Evolutionary conservation across 2,329 filamentous ascomycete species (phyloP), one percentile per base, ranked within the genome.

Genomic region (Neonectria hederae): DNA sequence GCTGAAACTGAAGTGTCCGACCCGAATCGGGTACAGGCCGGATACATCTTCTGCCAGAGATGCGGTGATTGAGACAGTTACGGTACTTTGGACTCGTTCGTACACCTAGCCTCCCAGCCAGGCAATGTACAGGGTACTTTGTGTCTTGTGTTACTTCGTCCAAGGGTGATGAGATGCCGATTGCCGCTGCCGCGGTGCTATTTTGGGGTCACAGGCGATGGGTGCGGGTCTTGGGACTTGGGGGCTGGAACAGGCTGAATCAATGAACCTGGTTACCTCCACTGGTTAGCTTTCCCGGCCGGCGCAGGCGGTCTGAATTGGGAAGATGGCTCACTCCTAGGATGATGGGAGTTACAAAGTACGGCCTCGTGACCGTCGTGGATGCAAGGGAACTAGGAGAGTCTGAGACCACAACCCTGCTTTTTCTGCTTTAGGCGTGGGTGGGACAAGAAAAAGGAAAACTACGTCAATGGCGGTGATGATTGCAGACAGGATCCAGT

Each of bases 131-230:
- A 11, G 30, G 26, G 38, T 42, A 42, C 38, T 19, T 21, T 10
- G n/a, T 5, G 9, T 11, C n/a, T 51, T 51, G 48, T 32, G 48
- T 30, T 22, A 51, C 48, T 51, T n/a, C n/a, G 26, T 35, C 11
- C 48, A n/a, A 51, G 48, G 55, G 14, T 52, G 43, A 35, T 59
- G 54, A 59, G 54, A 59, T 63, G 49, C 48, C 62, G 62, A 64
- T 60, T 56, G 56, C 62, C 56, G 62, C 62, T 56, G 56, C 62
- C 56, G 62, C 62, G 56, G 54, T 52, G 51, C 56, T 64, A 64
- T 56, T 64, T 64, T 56, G 24, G 55, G 61, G 54, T 49, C 40
- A 53, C 54, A 51, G 53, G 45, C 26, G 28, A 26, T 24, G 40
- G 32, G 22, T 51, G 55, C 24, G 19, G 55, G 45, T n/a, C 5